Conservation (phyloP, 169 alveolate species). For the Cryptosporidium andersoni region DNA sequence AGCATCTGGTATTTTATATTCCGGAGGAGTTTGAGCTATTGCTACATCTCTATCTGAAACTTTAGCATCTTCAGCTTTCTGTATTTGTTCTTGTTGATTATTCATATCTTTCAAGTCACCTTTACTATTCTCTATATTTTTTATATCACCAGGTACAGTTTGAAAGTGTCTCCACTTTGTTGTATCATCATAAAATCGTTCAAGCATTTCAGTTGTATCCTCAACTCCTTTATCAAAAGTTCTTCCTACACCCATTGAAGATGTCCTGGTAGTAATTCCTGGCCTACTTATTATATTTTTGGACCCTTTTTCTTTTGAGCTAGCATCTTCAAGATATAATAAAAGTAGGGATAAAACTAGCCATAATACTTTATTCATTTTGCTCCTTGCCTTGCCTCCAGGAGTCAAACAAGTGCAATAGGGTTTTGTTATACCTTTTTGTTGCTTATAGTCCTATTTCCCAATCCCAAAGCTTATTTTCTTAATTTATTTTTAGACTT, state of each 20-base stretch:
- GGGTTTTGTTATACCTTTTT: too few relatives aligned
- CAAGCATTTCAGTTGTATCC: slow-evolving; percentile 26
- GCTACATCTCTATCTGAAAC: slow-evolving; percentile 7
- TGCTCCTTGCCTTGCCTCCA: too few relatives aligned
- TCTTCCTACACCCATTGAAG: slow-evolving; percentile 63
- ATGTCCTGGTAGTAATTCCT: slow-evolving; percentile 52
- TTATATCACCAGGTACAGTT: slow-evolving; percentile 7
- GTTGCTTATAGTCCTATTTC: too few relatives aligned
- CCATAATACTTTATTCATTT: too few relatives aligned
- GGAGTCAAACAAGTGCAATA: too few relatives aligned
- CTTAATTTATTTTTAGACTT: too few relatives aligned
- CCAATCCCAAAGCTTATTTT: too few relatives aligned
- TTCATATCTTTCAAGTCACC: neutral
- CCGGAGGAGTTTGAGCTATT: slow-evolving; percentile 69
- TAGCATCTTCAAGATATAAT: too few relatives aligned
- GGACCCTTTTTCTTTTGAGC: neutral
- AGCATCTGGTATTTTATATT: slow-evolving; percentile 56
- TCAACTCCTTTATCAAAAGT: slow-evolving; percentile 67
- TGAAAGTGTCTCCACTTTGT: slow-evolving; percentile 52
- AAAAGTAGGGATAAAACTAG: too few relatives aligned
- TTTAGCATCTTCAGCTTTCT: neutral
- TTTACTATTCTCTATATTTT: neutral
- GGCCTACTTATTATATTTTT: slow-evolving; percentile 19
- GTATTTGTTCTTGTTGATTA: neutral
- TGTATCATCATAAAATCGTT: slow-evolving; percentile 43